These are phyloP conservation scores for Gracilaria domingensis DNA, from an alignment of 23 red algal genomes.

Conservation along the genomic window DNA sequence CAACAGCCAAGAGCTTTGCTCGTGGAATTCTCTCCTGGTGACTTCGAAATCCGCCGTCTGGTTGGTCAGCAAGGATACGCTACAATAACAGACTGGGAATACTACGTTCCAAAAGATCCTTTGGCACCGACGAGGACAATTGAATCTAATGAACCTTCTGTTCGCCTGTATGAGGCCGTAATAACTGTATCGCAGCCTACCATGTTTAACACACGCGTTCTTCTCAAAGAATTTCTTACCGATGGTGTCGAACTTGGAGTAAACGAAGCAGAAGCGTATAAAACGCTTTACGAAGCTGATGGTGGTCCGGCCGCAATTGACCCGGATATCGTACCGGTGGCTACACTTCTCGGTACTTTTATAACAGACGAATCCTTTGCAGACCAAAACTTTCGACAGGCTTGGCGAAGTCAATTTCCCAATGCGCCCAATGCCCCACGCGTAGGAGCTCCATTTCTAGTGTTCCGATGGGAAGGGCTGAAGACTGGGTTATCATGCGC, in stretches of 20 bases:
- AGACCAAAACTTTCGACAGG: constrained; percentile 37
- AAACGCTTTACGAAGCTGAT: constrained; percentile 59
- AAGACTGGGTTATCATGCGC: constrained; percentile 53
- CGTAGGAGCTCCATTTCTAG: constrained; percentile 74
- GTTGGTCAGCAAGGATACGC: constrained; percentile 77
- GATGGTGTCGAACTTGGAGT: constrained; percentile 72
- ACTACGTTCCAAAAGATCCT: constrained; percentile 72
- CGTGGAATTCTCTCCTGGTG: constrained; percentile 56
- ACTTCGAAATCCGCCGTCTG: constrained; percentile 83
- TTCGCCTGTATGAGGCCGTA: constrained; percentile 79
- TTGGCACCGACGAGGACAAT: constrained; percentile 67
- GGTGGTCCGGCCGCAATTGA: constrained; percentile 22
- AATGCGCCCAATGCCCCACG: constrained; percentile 59
- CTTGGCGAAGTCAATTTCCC: constrained; percentile 74
- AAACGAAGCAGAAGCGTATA: constrained; percentile 81
- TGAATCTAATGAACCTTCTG: constrained; percentile 51
- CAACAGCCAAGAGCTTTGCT: constrained; percentile 30
- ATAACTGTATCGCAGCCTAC: constrained; percentile 29
- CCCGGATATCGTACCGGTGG: constrained; percentile 67
- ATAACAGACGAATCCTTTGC: constrained; percentile 68
- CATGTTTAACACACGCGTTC: constrained; percentile 76
- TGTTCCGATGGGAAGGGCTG: constrained; percentile 90
- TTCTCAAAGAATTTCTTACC: constrained; percentile 83
- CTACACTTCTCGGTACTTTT: constrained; percentile 82
- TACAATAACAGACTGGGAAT: constrained; percentile 85